Evolutionary conservation across 2,329 filamentous ascomycete species (phyloP).

Genomic region (Apiospora sp.): DNA sequence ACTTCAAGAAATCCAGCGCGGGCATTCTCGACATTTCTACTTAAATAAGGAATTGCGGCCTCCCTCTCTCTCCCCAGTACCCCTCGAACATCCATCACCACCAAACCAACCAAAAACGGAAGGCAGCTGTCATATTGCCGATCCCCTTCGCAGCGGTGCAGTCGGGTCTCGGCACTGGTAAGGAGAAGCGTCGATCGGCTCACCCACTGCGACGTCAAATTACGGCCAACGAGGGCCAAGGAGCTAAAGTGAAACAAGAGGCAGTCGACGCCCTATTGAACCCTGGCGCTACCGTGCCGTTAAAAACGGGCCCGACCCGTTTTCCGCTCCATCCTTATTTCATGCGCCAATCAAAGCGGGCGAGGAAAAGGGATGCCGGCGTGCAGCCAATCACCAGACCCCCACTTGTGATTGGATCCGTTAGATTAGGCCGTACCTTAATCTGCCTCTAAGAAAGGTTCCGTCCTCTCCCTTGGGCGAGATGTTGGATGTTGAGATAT

Average conservation of each 20-base stretch:
- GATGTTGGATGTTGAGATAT: too few relatives aligned
- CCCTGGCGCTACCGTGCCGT: neutral
- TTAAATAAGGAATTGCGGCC: neutral
- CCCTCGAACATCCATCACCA: too few relatives aligned
- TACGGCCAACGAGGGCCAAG: slow-evolving; percentile 3
- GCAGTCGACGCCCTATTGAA: neutral
- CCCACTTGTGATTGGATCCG: too few relatives aligned
- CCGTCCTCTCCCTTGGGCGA: too few relatives aligned
- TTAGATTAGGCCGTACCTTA: too few relatives aligned
- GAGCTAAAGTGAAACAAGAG: neutral
- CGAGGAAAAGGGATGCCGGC: too few relatives aligned
- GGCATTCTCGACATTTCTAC: neutral
- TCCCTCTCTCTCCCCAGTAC: neutral
- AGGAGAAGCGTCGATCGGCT: neutral
- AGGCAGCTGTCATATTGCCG: neutral
- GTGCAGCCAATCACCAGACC: too few relatives aligned
- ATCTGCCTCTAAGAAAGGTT: too few relatives aligned
- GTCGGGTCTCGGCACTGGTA: slow-evolving; percentile 8
- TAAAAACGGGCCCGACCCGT: neutral
- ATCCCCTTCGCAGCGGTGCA: neutral
- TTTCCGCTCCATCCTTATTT: neutral
- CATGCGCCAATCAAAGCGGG: neutral
- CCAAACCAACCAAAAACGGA: neutral
- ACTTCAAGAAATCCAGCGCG: neutral
- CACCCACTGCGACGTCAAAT: slow-evolving; percentile 1